phyloP scores from a whole-genome alignment of 2,329 filamentous ascomycete species.

The Colletotrichum sp. region DNA sequence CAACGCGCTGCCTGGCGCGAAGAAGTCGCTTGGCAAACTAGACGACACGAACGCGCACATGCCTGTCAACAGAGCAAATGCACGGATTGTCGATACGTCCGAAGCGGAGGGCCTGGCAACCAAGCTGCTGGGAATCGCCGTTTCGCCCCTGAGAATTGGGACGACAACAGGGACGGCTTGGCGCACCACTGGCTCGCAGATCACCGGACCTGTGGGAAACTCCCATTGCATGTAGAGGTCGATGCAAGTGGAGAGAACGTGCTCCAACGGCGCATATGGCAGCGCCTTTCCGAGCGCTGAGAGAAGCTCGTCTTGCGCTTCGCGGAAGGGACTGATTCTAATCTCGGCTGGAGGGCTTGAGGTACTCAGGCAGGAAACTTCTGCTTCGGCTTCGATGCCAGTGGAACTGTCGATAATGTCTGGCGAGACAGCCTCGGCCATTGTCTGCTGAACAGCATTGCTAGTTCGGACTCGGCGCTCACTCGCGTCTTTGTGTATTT shows the following conservation, averaged over 20 bases:
- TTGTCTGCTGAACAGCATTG: background rate
- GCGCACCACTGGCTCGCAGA: background rate
- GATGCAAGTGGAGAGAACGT: background rate
- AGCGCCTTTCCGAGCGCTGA: background rate
- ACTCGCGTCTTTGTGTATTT: background rate
- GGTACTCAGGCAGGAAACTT: rapidly evolving
- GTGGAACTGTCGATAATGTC: background rate
- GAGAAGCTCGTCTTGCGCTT: background rate
- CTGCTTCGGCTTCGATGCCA: rapidly evolving
- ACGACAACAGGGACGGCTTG: background rate
- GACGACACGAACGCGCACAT: conserved; percentile 48
- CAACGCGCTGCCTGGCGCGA: conserved; percentile 40
- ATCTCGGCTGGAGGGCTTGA: rapidly evolving
- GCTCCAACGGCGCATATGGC: background rate
- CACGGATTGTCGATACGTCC: conserved; percentile 1
- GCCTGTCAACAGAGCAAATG: conserved; percentile 47
- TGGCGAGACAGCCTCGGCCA: background rate
- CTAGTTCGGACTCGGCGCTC: background rate
- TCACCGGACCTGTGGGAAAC: conserved; percentile 1
- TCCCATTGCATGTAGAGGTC: conserved; percentile 5
- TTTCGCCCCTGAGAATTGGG: background rate
- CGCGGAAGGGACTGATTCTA: background rate
- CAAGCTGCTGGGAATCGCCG: background rate
- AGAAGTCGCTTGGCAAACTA: conserved; percentile 42
- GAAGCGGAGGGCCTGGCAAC: background rate